phyloP scores from a whole-genome alignment of 2,329 filamentous ascomycete species.

The Meredithiella fracta region DNA sequence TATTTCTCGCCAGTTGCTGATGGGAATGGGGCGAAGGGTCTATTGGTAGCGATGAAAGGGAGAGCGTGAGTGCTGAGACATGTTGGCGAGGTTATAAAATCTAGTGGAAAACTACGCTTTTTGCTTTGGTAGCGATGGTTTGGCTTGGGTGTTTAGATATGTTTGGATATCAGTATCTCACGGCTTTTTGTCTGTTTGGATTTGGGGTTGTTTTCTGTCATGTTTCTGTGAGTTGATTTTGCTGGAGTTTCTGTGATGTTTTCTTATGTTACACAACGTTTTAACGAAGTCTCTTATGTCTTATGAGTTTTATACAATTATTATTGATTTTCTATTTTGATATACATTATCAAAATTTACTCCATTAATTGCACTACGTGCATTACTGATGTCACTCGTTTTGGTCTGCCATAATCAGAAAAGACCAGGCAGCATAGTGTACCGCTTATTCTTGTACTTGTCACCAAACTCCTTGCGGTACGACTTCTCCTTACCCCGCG shows the following conservation, averaged over 20 bases:
- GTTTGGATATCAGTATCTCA: background rate
- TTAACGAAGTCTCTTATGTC: background rate
- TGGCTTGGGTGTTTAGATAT: background rate
- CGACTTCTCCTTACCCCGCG: conserved; percentile 74
- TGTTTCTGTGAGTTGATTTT: background rate
- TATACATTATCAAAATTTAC: too few relatives aligned
- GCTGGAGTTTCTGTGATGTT: background rate
- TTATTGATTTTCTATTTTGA: background rate
- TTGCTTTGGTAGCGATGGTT: background rate
- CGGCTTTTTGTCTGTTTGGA: background rate
- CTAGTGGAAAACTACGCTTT: background rate
- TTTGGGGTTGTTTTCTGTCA: too few relatives aligned
- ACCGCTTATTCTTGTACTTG: conserved; percentile 90
- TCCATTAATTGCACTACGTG: too few relatives aligned
- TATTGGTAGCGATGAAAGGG: background rate
- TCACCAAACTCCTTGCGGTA: conserved; percentile 84
- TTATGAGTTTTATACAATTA: background rate
- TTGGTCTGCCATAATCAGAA: conserved; percentile 32
- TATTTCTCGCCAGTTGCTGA: background rate
- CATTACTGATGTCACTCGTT: too few relatives aligned
- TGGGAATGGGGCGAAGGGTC: background rate
- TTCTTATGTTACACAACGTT: background rate
- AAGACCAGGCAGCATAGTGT: conserved; percentile 63
- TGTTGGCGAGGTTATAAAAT: background rate
- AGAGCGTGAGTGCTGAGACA: background rate